Base-by-base conservation (phyloP, 148 eudicot genomes). In the Fagopyrum tataricum region DNA sequence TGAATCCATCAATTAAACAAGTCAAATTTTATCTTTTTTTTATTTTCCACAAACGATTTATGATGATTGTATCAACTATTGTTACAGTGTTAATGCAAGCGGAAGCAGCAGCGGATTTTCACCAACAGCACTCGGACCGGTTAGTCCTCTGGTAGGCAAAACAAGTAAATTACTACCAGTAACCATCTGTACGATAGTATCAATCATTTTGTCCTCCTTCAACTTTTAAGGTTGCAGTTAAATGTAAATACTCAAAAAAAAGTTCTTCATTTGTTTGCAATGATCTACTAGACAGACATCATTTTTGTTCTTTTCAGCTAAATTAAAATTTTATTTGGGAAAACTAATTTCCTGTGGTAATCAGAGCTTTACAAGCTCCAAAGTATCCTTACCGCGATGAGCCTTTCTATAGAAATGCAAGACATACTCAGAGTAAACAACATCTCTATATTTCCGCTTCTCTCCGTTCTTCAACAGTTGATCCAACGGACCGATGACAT, bases 71-170 rank as follows among this genome's bases (percentile, higher is more conserved):
- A 64, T 21, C 21, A 21, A 77, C 61, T 69, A 23, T 10, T 73
- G 78, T 21, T 61, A 79, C 93, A 91, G 97, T 76, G 59, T 80
- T 40, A 84, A 84, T 78, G 79, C 86, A 0, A 82, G 85, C 26
- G 70, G 76, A 6, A 74, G 43, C 44, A 64, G 84, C 14, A 44
- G 72, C 2, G 71, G 75, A 76, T 67, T 80, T 75, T 72, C 87
- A 47, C 83, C 96, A n/a, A 10, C 82, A 4, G 93, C 87, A 46
- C 61, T 80, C 48, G 97, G 85, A 84, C 97, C 97, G 7, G 84
- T 75, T 6, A 79, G 90, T 68, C 85, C 90, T 2, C 41, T 78
- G 4, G 78, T 67, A 70, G 82, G 82, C 23, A 49, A 78, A 74
- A 42, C 78, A 15, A 78, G 69, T 75, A 66, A 72, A 78, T 77